Evolutionary conservation across 805 yeast genomes (phyloP).

Genomic region (Saccharomycopsis sp.): DNA sequence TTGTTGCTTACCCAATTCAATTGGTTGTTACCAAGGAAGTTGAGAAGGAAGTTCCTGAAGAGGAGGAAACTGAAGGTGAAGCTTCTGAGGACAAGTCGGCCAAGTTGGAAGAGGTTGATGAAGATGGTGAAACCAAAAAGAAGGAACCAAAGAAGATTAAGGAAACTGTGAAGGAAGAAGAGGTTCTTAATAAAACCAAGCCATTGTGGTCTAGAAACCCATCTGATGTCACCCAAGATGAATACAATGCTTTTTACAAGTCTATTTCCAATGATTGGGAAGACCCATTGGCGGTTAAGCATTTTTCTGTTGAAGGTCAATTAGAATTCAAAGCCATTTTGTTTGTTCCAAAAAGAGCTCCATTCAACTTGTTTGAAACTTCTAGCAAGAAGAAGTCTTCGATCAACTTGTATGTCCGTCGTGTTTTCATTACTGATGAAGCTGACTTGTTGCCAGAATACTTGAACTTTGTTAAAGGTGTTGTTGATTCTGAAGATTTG

Average conservation of each 20-base stretch:
- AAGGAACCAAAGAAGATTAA: conserved; percentile 80
- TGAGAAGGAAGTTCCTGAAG: conserved; percentile 92
- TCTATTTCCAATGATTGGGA: conserved; percentile 99
- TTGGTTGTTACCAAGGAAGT: conserved; percentile 97
- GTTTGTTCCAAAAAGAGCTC: conserved; percentile 98
- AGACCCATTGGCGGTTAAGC: conserved; percentile 99
- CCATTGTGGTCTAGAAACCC: conserved; percentile 99
- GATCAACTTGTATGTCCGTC: conserved; percentile 97
- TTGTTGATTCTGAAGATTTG: conserved; percentile 98
- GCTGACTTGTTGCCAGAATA: conserved; percentile 99
- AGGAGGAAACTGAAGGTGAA: conserved; percentile 47
- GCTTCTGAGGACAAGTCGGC: conserved; percentile 57
- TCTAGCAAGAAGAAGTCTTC: conserved; percentile 95
- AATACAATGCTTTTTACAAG: conserved; percentile 98
- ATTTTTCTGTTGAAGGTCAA: conserved; percentile 99
- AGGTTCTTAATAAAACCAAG: conserved; percentile 97
- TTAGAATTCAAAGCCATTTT: conserved; percentile 97
- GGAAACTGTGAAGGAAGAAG: conserved; percentile 91
- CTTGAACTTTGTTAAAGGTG: conserved; percentile 97
- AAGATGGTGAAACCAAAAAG: conserved; percentile 62
- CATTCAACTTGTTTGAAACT: conserved; percentile 94
- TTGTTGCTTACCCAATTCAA: conserved; percentile 98
- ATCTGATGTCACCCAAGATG: conserved; percentile 93
- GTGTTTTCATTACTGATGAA: conserved; percentile 99
- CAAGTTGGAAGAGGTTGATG: conserved; percentile 68